These are phyloP conservation scores for Penicillium sp. DNA, from an alignment of 2,329 filamentous ascomycete genomes.

Conservation along the genomic window DNA sequence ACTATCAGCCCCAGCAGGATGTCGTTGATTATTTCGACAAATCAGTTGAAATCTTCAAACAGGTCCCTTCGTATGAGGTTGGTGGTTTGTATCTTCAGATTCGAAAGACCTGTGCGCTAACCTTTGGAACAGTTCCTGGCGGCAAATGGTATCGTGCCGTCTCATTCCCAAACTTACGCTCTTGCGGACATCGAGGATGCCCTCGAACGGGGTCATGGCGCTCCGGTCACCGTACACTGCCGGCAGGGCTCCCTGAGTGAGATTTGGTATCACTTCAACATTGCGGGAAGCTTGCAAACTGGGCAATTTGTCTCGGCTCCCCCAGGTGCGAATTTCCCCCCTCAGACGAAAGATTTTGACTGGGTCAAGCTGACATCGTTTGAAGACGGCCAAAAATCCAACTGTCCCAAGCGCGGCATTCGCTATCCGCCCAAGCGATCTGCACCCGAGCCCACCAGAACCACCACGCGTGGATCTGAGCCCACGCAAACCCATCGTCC, in stretches of 20 bases:
- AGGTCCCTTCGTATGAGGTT: constrained; percentile 58
- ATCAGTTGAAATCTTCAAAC: constrained; percentile 60
- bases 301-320: constrained; percentile 30
- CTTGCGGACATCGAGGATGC: constrained; percentile 54
- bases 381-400: constrained; percentile 52
- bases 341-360: too few relatives aligned
- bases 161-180: constrained; percentile 52
- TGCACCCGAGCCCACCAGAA: constrained; percentile 33
- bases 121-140: constrained; percentile 45
- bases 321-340: constrained; percentile 28
- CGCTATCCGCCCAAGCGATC: constrained; percentile 58
- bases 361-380: too few relatives aligned
- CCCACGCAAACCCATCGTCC: constrained; percentile 33
- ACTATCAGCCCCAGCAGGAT: constrained; percentile 58
- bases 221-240: constrained; percentile 55
- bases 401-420: constrained; percentile 58
- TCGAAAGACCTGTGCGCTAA: constrained; percentile 3
- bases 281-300: constrained; percentile 41
- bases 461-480: constrained; percentile 25
- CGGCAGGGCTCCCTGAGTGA: constrained; percentile 45
- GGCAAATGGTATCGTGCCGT: constrained; percentile 55
- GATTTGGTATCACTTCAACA: constrained; percentile 60
- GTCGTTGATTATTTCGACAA: constrained; percentile 64
- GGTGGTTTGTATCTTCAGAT: constrained; percentile 5
- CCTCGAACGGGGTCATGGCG: constrained; percentile 49